Conservation (phyloP, 805 yeast species). For the Candida succiphila region DNA sequence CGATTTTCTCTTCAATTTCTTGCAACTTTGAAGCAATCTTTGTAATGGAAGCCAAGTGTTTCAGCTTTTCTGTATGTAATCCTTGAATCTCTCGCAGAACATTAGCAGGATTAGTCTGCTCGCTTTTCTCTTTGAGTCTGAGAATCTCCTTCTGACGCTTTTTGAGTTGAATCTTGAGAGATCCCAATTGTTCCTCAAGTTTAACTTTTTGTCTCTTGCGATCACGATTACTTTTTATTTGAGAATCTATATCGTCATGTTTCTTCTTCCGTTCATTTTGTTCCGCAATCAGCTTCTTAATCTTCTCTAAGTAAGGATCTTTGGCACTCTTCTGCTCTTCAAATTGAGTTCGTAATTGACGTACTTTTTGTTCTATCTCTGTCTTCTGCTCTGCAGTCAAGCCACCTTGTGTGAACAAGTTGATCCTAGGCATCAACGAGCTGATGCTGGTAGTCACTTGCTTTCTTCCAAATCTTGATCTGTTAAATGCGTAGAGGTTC, state of each 20-base stretch:
- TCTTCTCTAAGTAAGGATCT: background rate
- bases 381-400: conserved; percentile 18
- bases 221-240: too few species aligned
- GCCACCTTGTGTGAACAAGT: conserved; percentile 7
- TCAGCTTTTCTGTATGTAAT: background rate
- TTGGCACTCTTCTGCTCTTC: background rate
- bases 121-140: background rate
- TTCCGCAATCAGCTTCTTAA: background rate
- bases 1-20: background rate
- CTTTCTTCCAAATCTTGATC: conserved; percentile 56
- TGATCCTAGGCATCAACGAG: background rate
- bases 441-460: conserved; percentile 38
- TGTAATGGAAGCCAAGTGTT: background rate
- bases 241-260: too few species aligned
- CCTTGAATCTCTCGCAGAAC: background rate
- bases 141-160: background rate
- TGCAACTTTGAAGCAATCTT: background rate
- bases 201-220: background rate
- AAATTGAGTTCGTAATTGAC: background rate
- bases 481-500: conserved; percentile 35
- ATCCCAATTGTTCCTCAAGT: background rate
- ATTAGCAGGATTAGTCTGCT: background rate
- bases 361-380: background rate
- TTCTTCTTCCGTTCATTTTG: background rate
- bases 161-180: background rate